Conservation (phyloP, 148 eudicot genomes). For the Chenopodium berlandieri region DNA sequence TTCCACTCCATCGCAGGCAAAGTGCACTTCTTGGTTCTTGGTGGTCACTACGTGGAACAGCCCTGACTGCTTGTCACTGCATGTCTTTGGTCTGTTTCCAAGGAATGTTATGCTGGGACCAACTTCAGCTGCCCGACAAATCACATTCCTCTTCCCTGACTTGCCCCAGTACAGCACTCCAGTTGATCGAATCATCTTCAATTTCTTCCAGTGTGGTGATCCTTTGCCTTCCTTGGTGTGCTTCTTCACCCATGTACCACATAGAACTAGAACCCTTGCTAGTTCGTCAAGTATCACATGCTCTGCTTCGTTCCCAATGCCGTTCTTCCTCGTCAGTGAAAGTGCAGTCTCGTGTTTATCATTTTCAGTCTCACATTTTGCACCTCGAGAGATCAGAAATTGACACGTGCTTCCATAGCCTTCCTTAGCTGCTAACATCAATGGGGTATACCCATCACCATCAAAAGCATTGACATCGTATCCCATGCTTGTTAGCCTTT, state of each 20-base stretch:
- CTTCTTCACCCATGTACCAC: slow-evolving; percentile 51
- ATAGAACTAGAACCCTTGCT: slow-evolving; percentile 52
- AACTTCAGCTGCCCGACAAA: slow-evolving; percentile 49
- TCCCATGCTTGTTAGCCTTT: slow-evolving; percentile 25
- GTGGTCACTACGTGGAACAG: slow-evolving; percentile 61
- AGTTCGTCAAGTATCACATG: slow-evolving; percentile 50
- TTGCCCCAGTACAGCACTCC: slow-evolving; percentile 70
- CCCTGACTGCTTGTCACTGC: slow-evolving; percentile 43
- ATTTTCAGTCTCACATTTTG: slow-evolving; percentile 32
- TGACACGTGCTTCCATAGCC: slow-evolving; percentile 34
- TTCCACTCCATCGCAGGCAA: slow-evolving; percentile 52
- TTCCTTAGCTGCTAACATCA: slow-evolving; percentile 39
- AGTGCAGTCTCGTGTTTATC: slow-evolving; percentile 33
- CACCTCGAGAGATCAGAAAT: slow-evolving; percentile 37
- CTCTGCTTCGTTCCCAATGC: slow-evolving; percentile 46
- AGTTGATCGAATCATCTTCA: slow-evolving; percentile 43
- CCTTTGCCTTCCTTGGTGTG: slow-evolving; percentile 66
- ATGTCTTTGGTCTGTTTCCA: slow-evolving; percentile 47
- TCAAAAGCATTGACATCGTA: slow-evolving; percentile 31
- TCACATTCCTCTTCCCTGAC: slow-evolving; percentile 57
- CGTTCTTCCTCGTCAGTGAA: slow-evolving; percentile 31
- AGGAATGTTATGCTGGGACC: slow-evolving; percentile 54
- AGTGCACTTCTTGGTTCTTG: slow-evolving; percentile 61
- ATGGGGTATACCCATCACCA: slow-evolving; percentile 36
- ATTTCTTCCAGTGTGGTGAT: slow-evolving; percentile 45